phyloP scores from a whole-genome alignment of 208 protist species.

The Trypanosoma rangeli region DNA sequence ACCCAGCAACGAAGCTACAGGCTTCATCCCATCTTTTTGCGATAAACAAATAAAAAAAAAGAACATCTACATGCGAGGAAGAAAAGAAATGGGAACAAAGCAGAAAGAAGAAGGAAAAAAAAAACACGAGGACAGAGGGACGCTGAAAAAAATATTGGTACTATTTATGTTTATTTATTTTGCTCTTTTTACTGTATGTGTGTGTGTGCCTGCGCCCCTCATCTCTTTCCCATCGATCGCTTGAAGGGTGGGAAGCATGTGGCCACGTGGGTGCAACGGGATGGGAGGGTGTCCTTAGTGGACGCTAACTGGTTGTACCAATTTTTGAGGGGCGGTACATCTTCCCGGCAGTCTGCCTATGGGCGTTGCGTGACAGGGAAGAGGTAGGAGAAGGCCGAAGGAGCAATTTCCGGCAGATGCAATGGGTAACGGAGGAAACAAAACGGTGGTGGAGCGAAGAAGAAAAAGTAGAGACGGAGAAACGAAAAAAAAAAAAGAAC shows the following conservation, averaged over 20 bases:
- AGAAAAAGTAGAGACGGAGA: constrained; percentile 12
- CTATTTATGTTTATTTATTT: not conserved
- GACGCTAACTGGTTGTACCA: not conserved
- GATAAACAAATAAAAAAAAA: not conserved
- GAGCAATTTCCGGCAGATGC: not conserved
- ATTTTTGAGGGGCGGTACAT: not conserved
- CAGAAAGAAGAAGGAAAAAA: constrained; percentile 6
- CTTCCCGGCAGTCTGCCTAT: not conserved
- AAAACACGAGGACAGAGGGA: not conserved
- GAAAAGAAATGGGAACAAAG: not conserved
- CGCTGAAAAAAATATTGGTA: not conserved
- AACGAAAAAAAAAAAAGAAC: not conserved
- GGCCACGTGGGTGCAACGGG: not conserved
- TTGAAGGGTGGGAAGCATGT: not conserved
- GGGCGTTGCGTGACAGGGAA: not conserved
- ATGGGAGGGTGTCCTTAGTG: not conserved
- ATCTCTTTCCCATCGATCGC: not conserved
- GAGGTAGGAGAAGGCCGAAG: not conserved
- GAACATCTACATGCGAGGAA: not conserved
- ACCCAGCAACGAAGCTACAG: not conserved
- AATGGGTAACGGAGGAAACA: not conserved
- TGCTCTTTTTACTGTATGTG: not conserved
- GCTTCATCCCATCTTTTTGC: not conserved
- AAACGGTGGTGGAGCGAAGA: constrained; percentile 1
- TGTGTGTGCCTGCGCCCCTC: not conserved